Evolutionary conservation across 495 filamentous ascomycete genomes (phyloP).

Genomic region (Xeromyces bisporus): DNA sequence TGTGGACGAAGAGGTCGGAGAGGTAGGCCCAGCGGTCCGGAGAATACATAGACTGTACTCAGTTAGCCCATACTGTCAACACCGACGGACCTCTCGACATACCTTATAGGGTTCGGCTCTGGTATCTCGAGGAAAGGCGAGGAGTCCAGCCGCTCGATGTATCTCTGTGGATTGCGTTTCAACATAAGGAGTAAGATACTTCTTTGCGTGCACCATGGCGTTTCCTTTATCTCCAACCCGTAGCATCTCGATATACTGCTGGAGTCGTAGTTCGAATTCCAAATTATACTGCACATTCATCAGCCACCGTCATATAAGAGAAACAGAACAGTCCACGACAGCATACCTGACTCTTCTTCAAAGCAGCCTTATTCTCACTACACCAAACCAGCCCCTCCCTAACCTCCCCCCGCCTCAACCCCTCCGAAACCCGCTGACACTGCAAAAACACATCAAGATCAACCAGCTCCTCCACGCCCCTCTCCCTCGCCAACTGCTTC

Average conservation of each 20-base stretch:
- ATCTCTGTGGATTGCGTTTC: constrained; percentile 54
- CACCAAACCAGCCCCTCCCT: constrained; percentile 79
- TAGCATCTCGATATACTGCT: constrained; percentile 88
- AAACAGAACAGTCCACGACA: neutral
- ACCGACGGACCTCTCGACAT: constrained; percentile 6
- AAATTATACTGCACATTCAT: constrained; percentile 51
- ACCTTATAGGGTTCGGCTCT: constrained; percentile 47
- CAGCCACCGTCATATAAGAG: constrained; percentile 5
- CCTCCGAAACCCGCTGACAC: constrained; percentile 57
- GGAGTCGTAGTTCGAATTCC: constrained; percentile 85
- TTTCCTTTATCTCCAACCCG: constrained; percentile 47
- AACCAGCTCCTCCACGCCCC: constrained; percentile 59
- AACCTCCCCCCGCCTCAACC: constrained; percentile 51
- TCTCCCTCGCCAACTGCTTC: constrained; percentile 50
- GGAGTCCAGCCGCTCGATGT: constrained; percentile 56
- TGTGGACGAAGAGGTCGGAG: constrained; percentile 66
- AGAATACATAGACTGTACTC: constrained; percentile 51
- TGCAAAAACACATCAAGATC: constrained; percentile 79
- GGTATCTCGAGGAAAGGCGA: constrained; percentile 54
- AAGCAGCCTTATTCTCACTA: constrained; percentile 69
- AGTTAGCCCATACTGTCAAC: constrained; percentile 1
- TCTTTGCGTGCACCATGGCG: constrained; percentile 65
- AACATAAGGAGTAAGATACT: constrained; percentile 50
- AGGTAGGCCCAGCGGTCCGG: constrained; percentile 54
- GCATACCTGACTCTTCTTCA: constrained; percentile 68